A percentile compares a stretch with the other conserved stretches of the same genome.
phyloP scores from a whole-genome alignment of 1,139 yeast species.

The Kurtzmaniella quercitrusa region DNA sequence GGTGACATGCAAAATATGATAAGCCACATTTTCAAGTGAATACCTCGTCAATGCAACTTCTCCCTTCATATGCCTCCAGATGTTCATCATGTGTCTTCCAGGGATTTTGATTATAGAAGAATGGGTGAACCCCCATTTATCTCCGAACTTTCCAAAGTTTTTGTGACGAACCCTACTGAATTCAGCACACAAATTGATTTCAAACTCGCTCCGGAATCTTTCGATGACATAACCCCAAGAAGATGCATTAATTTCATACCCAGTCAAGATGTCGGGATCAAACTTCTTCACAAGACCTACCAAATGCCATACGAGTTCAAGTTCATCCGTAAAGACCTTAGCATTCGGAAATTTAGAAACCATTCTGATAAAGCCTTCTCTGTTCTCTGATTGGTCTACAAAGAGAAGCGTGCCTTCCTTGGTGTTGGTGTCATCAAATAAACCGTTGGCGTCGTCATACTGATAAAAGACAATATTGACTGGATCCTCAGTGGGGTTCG shows the following conservation, averaged over 20 bases:
- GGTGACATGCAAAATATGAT: slow-evolving; percentile 59
- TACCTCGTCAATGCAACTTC: slow-evolving; percentile 65
- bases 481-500: slow-evolving; percentile 65
- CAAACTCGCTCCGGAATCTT: slow-evolving; percentile 45
- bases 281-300: slow-evolving; percentile 51
- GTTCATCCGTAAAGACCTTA: slow-evolving; percentile 45
- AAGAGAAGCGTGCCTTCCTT: slow-evolving; percentile 2
- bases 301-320: slow-evolving; percentile 51
- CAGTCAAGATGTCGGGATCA: slow-evolving; percentile 87
- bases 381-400: slow-evolving; percentile 2
- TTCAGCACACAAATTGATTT: slow-evolving; percentile 46
- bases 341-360: slow-evolving; percentile 12
- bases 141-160: slow-evolving; percentile 54
- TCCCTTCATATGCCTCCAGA: slow-evolving; percentile 73
- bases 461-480: slow-evolving; percentile 61
- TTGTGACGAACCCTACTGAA: slow-evolving; percentile 43
- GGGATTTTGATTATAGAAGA: slow-evolving; percentile 64
- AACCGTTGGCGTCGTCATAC: slow-evolving; percentile 42
- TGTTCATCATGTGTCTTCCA: slow-evolving; percentile 79
- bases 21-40: slow-evolving; percentile 72
- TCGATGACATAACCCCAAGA: slow-evolving; percentile 92
- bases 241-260: slow-evolving; percentile 72
- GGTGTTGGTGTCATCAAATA: slow-evolving; percentile 14
- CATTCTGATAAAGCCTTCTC: neutral
- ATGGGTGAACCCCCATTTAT: slow-evolving; percentile 80